phyloP scores from a whole-genome alignment of 176 grass and related monocot genomes.

The Oryza glaberrima region DNA sequence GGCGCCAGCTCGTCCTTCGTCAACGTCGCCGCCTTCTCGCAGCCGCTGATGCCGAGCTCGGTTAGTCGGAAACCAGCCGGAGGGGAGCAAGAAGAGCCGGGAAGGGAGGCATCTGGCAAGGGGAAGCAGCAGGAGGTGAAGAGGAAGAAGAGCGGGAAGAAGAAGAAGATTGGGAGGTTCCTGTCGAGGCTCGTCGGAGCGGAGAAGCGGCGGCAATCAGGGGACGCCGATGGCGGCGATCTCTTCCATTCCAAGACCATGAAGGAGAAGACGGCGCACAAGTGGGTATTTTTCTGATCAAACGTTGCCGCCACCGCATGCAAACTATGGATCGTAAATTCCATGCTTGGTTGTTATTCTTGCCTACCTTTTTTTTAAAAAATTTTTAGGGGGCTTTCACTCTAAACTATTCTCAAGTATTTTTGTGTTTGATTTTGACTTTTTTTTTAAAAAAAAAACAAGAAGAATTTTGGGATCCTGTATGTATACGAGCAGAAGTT shows the following conservation, averaged over 20 bases:
- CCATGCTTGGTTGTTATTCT: conserved; percentile 12
- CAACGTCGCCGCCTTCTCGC: conserved; percentile 41
- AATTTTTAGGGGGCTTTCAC: neutral
- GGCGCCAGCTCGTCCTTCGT: conserved; percentile 26
- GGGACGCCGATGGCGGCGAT: conserved; percentile 43
- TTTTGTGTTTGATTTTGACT: conserved; percentile 44
- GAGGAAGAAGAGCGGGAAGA: conserved; percentile 76
- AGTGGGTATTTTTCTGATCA: conserved; percentile 79
- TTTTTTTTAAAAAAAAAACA: neutral
- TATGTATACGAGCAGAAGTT: conserved; percentile 21
- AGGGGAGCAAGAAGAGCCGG: conserved; percentile 31
- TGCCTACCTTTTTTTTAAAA: too few species aligned
- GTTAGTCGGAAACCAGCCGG: neutral
- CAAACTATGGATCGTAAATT: neutral
- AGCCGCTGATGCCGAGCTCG: conserved; percentile 44
- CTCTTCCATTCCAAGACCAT: conserved; percentile 80
- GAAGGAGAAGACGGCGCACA: conserved; percentile 75
- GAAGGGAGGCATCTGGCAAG: conserved; percentile 12
- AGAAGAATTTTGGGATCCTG: conserved; percentile 3
- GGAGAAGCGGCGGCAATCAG: conserved; percentile 50
- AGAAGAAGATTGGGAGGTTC: conserved; percentile 80
- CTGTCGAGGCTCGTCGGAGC: conserved; percentile 71
- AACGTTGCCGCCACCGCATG: neutral
- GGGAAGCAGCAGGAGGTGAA: conserved; percentile 48
- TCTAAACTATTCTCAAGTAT: conserved; percentile 11